Conservation (phyloP, 108 stramenopile genomes). For the Cyclotella atomus region DNA sequence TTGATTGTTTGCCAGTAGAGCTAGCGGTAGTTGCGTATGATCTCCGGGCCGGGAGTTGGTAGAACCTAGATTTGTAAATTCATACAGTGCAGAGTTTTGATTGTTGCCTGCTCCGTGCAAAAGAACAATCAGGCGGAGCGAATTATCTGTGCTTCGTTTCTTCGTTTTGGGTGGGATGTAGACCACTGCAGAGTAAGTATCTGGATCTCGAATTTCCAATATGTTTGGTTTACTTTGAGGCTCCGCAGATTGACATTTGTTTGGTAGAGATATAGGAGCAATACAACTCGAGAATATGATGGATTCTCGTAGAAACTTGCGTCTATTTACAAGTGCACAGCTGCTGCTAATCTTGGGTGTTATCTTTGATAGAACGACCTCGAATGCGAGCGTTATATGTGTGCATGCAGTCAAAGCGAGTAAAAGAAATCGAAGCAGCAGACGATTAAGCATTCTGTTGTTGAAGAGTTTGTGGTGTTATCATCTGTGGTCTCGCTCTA, state of each 20-base stretch:
- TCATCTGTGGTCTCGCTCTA: too few relatives aligned
- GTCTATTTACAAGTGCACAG: too few relatives aligned
- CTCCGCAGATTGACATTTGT: not conserved
- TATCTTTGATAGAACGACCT: too few relatives aligned
- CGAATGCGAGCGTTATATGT: too few relatives aligned
- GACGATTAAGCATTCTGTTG: too few relatives aligned
- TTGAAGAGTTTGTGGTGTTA: too few relatives aligned
- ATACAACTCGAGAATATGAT: not conserved
- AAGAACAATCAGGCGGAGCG: conserved; percentile 68
- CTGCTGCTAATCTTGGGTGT: too few relatives aligned
- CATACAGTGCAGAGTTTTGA: conserved; percentile 53
- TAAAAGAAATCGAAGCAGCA: too few relatives aligned
- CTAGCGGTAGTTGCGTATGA: conserved; percentile 76
- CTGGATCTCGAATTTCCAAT: conserved; percentile 62
- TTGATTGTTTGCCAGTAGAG: conserved; percentile 51
- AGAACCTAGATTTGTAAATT: conserved; percentile 54
- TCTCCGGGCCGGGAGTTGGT: conserved; percentile 55
- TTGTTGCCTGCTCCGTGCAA: conserved; percentile 81
- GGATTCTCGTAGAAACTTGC: not conserved
- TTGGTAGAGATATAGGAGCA: not conserved
- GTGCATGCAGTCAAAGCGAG: too few relatives aligned
- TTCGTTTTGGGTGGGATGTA: conserved; percentile 47
- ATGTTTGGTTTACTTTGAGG: conserved; percentile 6
- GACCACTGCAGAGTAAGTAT: conserved; percentile 68
- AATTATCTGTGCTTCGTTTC: conserved; percentile 3